Percentiles rank a stretch among this genome's conserved stretches.
Evolutionary conservation across 2,329 filamentous ascomycete species (phyloP).

Genomic region (Lachnellula occidentalis): DNA sequence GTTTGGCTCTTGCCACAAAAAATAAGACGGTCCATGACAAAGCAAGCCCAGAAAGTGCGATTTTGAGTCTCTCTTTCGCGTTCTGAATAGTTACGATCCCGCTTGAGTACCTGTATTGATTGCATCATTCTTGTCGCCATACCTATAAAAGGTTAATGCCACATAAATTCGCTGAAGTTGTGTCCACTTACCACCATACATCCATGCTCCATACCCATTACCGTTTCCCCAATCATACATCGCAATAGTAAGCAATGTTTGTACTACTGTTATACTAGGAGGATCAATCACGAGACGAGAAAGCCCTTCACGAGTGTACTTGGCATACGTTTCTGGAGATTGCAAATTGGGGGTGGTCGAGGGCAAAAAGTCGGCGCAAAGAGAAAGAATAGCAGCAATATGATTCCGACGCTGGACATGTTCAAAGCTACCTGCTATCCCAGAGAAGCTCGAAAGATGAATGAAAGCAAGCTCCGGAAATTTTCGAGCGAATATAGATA

Average conservation of each 20-base stretch:
- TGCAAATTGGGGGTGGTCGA: neutral
- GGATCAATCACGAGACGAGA: conserved; percentile 10
- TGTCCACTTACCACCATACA: conserved; percentile 36
- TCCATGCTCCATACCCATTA: conserved; percentile 40
- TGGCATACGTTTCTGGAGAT: neutral
- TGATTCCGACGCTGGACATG: too few relatives aligned
- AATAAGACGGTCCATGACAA: conserved; percentile 41
- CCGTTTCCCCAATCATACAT: conserved; percentile 40
- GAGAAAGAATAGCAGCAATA: too few relatives aligned
- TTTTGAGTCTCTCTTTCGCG: conserved; percentile 30
- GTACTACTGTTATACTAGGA: conserved; percentile 34
- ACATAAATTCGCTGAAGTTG: conserved; percentile 22
- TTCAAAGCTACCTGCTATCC: too few relatives aligned
- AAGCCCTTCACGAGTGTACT: conserved; percentile 3
- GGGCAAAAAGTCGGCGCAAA: too few relatives aligned
- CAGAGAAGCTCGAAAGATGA: too few relatives aligned
- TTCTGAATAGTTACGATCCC: conserved; percentile 13
- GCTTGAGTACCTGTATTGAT: conserved; percentile 27
- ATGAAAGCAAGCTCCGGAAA: neutral
- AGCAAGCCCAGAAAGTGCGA: conserved; percentile 41
- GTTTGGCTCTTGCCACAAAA: conserved; percentile 36
- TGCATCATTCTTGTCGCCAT: too few relatives aligned
- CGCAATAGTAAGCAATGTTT: conserved; percentile 36
- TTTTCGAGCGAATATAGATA: neutral
- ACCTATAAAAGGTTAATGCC: too few relatives aligned